These are phyloP conservation scores for Beta vulgaris DNA, from an alignment of 148 eudicot genomes.

Conservation along the genomic window DNA sequence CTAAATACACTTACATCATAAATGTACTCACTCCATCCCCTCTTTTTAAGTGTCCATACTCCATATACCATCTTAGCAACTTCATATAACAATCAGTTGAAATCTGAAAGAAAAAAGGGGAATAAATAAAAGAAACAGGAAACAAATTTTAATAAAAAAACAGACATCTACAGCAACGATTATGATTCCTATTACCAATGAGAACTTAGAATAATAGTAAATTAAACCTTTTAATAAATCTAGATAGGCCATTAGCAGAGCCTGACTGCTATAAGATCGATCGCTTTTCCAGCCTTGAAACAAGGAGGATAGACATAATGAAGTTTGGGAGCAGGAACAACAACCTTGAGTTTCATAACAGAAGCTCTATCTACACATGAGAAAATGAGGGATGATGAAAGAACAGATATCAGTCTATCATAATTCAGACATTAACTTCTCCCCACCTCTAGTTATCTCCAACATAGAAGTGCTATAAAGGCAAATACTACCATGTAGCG, in stretches of 20 bases:
- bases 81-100: too few species aligned
- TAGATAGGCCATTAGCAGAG: neutral
- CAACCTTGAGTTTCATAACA: constrained; percentile 50
- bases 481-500: too few species aligned
- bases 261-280: constrained; percentile 46
- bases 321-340: constrained; percentile 62
- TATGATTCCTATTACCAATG: neutral
- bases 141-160: neutral
- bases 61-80: too few species aligned
- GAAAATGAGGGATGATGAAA: neutral
- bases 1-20: too few species aligned
- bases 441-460: too few species aligned
- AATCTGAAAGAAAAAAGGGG: too few species aligned
- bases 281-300: constrained; percentile 92
- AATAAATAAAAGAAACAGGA: too few species aligned
- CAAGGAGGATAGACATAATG: constrained; percentile 78
- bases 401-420: too few species aligned
- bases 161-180: neutral
- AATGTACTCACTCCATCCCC: too few species aligned
- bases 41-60: too few species aligned
- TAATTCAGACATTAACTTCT: too few species aligned
- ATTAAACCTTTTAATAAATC: neutral
- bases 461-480: too few species aligned
- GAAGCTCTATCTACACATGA: constrained; percentile 65
- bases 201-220: neutral